Percentiles rank a stretch among this genome's conserved stretches.
phyloP scores from a whole-genome alignment of 2,329 filamentous ascomycete species.

The Colletotrichum sidae region DNA sequence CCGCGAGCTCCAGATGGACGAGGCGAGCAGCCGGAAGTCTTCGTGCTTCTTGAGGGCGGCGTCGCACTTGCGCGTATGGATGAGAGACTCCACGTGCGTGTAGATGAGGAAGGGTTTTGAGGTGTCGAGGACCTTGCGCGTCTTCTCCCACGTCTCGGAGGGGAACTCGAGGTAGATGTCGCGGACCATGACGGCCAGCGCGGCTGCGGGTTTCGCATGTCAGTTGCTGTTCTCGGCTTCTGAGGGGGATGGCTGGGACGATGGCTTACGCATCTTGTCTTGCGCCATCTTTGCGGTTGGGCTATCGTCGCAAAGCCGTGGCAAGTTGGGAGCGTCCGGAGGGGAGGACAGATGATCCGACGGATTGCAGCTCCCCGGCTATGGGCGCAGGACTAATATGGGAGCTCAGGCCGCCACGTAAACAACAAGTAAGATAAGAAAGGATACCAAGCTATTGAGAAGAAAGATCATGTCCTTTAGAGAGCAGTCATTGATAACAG shows the following conservation, averaged over 20 bases:
- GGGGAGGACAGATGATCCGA: too few relatives aligned
- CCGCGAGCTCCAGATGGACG: conserved; percentile 27
- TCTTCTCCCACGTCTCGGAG: conserved; percentile 19
- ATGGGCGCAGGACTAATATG: not conserved
- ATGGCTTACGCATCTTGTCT: conserved; percentile 29
- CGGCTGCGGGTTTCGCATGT: conserved; percentile 15
- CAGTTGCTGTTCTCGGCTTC: not conserved
- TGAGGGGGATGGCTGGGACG: too few relatives aligned
- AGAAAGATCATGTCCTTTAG: conserved; percentile 2
- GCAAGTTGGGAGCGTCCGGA: not conserved
- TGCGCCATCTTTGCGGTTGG: conserved; percentile 27
- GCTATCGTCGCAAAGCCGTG: not conserved
- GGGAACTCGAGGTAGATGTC: conserved; percentile 26
- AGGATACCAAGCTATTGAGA: conserved; percentile 3
- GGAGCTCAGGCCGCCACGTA: conserved; percentile 1
- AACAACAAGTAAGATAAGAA: conserved; percentile 1
- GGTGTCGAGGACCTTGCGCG: conserved; percentile 10
- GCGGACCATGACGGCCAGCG: conserved; percentile 24
- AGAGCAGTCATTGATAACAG: conserved; percentile 5
- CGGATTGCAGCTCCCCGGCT: not conserved
- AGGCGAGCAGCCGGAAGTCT: conserved; percentile 17
- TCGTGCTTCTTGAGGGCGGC: conserved; percentile 6
- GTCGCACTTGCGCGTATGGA: conserved; percentile 26
- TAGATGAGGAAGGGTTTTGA: conserved; percentile 27
- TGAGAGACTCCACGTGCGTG: conserved; percentile 29